Conservation (phyloP, 495 filamentous ascomycete genomes). For the Penicillium bialowiezense region DNA sequence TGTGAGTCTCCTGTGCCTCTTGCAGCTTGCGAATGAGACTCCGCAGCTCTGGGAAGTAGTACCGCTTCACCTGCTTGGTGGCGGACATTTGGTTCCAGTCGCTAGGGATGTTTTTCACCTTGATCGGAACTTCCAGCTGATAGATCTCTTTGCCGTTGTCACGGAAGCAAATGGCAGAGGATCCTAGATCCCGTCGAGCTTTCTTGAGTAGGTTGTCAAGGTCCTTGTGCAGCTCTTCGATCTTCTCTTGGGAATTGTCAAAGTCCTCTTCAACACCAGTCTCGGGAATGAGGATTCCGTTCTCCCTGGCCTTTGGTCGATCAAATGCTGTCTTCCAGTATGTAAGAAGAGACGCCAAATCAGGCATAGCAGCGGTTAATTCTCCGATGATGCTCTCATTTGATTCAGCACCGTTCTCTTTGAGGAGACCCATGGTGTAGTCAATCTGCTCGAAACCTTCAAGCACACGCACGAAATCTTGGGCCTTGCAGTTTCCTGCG, state of each 20-base stretch:
- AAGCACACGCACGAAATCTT: slow-evolving; percentile 90
- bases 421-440: slow-evolving; percentile 78
- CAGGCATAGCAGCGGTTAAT: slow-evolving; percentile 79
- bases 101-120: slow-evolving; percentile 77
- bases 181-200: slow-evolving; percentile 64
- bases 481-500: slow-evolving; percentile 79
- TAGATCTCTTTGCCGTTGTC: slow-evolving; percentile 97
- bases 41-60: slow-evolving; percentile 85
- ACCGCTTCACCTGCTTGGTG: slow-evolving; percentile 85
- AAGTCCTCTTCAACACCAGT: slow-evolving; percentile 91
- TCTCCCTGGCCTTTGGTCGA: slow-evolving; percentile 71
- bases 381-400: slow-evolving; percentile 70
- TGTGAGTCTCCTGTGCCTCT: slow-evolving; percentile 92
- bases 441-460: slow-evolving; percentile 98
- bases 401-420: slow-evolving; percentile 58
- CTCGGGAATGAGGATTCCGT: slow-evolving; percentile 77
- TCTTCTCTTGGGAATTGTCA: slow-evolving; percentile 75
- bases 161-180: slow-evolving; percentile 70
- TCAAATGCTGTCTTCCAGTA: slow-evolving; percentile 96
- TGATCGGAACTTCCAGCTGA: slow-evolving; percentile 86
- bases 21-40: slow-evolving; percentile 78
- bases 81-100: slow-evolving; percentile 96
- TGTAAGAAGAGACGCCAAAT: slow-evolving; percentile 66
- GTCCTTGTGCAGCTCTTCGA: slow-evolving; percentile 67
- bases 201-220: slow-evolving; percentile 70